Base-by-base conservation (phyloP, 1,284 basidiomycete species). In the Tilletia caries region DNA sequence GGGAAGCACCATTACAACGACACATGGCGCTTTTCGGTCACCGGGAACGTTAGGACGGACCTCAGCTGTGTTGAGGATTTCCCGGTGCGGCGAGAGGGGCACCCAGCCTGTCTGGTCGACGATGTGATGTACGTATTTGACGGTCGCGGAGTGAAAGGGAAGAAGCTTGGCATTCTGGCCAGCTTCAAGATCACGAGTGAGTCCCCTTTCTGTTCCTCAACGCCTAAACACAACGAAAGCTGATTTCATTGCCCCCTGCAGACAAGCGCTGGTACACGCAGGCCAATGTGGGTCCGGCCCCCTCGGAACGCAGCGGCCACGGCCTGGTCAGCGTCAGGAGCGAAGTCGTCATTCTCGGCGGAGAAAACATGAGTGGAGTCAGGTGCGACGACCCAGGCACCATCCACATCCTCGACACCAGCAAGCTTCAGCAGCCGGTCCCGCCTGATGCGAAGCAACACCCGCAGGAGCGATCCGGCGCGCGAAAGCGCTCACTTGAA, bases 1-100 rank as follows among this genome's bases (percentile, higher is more conserved):
- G 95, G 95, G 32, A 91, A 92, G 82, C 98, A 93, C 85, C 96
- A 98, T 84, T 99, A 99, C 86, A 98, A 98, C 84, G 96, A 99
- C 83, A 98, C 95, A 4, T 99, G 96, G 96, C 88, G 90, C 32
- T 98, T 93, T 84, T 94, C 97, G 83, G 87, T 94, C 62, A 87
- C 87, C 41, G 91, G 92, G 0, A 88, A 88, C 70, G 88, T 85
- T 64, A 99, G 96, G 96, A 88, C 91, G 15, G 96, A 99, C 83
- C 86, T 99, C 68, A 90, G 91, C 48, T 98, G 96, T 84, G 98
- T 98, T 69, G 96, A 97, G 1, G 98, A 92, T 84, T 97, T 98
- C 71, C 96, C 96, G 18, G 91, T 92, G 6, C 93, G 96, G 1
- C 87, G 96, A 65, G 97, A 99, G 84, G 96, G 96, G 0, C 97